These are phyloP conservation scores for Lizanozyma gosingica DNA, from an alignment of 1,139 yeast species.

Conservation along the genomic window DNA sequence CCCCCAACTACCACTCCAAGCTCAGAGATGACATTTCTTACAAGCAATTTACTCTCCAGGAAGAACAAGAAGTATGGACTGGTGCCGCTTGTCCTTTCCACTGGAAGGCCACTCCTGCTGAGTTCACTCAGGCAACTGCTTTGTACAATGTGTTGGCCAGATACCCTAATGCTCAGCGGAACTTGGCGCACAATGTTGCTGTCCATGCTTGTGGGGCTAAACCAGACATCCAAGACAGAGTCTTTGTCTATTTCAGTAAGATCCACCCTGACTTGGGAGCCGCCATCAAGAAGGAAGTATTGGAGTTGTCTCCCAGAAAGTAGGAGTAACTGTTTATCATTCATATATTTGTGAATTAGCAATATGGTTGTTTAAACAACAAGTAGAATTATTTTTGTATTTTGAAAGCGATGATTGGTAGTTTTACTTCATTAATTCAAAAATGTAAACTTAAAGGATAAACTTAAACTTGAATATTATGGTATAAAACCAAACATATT, in stretches of 20 bases:
- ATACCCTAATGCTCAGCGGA: slow-evolving; percentile 71
- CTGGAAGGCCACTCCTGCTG: slow-evolving; percentile 66
- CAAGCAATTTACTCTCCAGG: slow-evolving; percentile 26
- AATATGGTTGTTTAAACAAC: no score
- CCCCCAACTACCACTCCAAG: slow-evolving; percentile 67
- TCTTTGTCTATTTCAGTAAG: slow-evolving; percentile 66
- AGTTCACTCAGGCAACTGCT: slow-evolving; percentile 54
- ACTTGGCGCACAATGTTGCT: slow-evolving; percentile 78
- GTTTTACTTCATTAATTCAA: no score
- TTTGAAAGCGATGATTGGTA: no score
- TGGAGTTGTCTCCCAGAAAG: slow-evolving; percentile 47
- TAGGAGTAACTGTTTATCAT: no score
- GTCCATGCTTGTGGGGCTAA: slow-evolving; percentile 65
- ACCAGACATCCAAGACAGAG: slow-evolving; percentile 71
- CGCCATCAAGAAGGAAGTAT: slow-evolving; percentile 53
- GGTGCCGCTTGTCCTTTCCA: slow-evolving; percentile 88
- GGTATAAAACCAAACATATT: no score
- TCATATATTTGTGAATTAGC: no score
- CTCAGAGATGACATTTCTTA: background rate
- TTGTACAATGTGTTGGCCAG: slow-evolving; percentile 70
- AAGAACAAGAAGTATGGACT: slow-evolving; percentile 76
- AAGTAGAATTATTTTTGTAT: no score
- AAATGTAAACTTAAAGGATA: no score
- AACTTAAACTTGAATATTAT: no score
- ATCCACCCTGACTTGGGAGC: slow-evolving; percentile 58